Conservation (phyloP, 371 early-diverging fungal species). For the Mortierella sp. region DNA sequence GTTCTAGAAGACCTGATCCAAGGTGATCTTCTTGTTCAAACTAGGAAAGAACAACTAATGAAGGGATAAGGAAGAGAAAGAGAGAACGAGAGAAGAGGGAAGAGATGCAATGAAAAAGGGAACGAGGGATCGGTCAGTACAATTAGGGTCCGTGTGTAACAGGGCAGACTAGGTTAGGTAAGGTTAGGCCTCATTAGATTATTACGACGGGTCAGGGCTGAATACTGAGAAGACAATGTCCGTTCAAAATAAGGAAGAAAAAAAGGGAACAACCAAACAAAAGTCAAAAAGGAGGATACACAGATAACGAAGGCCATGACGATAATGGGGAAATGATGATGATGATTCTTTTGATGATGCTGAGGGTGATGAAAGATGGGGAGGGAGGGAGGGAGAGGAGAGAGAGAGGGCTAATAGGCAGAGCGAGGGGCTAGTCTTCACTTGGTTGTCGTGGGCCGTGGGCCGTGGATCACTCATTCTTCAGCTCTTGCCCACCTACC, state of each 20-base stretch:
- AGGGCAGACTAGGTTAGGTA: background rate
- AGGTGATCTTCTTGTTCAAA: slow-evolving; percentile 5
- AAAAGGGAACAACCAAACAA: background rate
- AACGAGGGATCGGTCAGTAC: background rate
- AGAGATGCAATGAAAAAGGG: slow-evolving; percentile 1
- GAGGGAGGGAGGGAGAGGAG: slow-evolving; percentile 1
- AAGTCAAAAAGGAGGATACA: slow-evolving; percentile 2
- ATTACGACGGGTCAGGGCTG: background rate
- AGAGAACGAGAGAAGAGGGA: background rate
- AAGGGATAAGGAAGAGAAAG: background rate
- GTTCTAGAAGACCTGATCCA: background rate
- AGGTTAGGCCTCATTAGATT: too few species aligned
- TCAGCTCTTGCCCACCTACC: background rate
- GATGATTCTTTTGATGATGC: too few species aligned
- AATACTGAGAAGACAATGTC: background rate
- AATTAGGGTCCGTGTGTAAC: background rate
- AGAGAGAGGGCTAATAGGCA: too few species aligned
- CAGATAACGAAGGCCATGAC: background rate
- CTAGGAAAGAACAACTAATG: slow-evolving; percentile 2
- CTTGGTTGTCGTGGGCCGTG: too few species aligned
- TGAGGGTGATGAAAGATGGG: background rate
- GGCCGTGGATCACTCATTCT: background rate
- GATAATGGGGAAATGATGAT: background rate
- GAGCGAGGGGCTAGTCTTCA: too few species aligned
- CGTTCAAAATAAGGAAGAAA: background rate